Percentiles rank a stretch among this genome's conserved stretches.
Evolutionary conservation across 352 stramenopile species (phyloP).

Genomic region (Saprolegnia parasitica): DNA sequence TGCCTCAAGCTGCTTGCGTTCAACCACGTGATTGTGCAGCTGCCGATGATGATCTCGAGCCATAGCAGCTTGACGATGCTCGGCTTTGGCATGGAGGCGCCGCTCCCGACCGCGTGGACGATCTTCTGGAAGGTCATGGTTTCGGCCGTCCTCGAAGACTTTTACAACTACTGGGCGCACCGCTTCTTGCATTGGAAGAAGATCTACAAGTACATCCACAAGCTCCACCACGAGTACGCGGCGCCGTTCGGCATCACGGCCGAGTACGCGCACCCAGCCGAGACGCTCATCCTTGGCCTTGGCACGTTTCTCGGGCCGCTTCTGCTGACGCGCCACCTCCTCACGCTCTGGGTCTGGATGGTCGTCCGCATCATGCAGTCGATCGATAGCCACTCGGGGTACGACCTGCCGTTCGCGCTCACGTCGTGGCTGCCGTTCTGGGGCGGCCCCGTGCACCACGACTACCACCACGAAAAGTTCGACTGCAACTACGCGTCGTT

Average conservation of each 20-base stretch:
- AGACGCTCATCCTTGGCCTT: slow-evolving; percentile 28
- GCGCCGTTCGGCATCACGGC: slow-evolving; percentile 30
- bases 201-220: slow-evolving; percentile 35
- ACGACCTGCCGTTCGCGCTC: slow-evolving; percentile 22
- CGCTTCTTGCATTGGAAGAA: slow-evolving; percentile 32
- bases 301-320: slow-evolving; percentile 30
- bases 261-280: slow-evolving; percentile 30
- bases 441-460: slow-evolving; percentile 29
- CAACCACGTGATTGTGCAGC: slow-evolving; percentile 28
- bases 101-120: slow-evolving; percentile 19
- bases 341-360: slow-evolving; percentile 32
- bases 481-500: slow-evolving; percentile 31
- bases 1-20: slow-evolving; percentile 31
- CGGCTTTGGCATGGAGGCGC: slow-evolving; percentile 29
- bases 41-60: slow-evolving; percentile 29
- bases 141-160: slow-evolving; percentile 28
- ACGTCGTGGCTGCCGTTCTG: slow-evolving; percentile 29
- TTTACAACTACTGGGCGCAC: slow-evolving; percentile 31
- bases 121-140: slow-evolving; percentile 30
- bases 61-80: slow-evolving; percentile 18
- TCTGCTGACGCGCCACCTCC: slow-evolving; percentile 26
- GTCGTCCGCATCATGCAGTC: slow-evolving; percentile 28
- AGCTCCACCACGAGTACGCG: slow-evolving; percentile 29
- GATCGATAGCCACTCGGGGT: slow-evolving; percentile 29
- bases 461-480: slow-evolving; percentile 33